Base-by-base conservation (phyloP, 2,329 filamentous ascomycete genomes). In the Microcera coccophila region DNA sequence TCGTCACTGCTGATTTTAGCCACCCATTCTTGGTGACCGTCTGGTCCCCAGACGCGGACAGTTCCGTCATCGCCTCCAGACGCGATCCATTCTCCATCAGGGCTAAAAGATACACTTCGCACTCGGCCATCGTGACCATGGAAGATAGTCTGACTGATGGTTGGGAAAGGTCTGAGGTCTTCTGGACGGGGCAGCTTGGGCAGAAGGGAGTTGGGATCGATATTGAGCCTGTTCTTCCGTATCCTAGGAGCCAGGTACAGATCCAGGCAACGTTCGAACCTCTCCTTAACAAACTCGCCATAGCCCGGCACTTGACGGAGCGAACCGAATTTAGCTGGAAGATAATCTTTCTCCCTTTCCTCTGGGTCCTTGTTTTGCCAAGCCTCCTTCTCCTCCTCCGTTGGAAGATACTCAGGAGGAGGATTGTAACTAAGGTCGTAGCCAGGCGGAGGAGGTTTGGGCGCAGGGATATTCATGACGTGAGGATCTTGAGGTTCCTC, bases 361-460 rank as follows among this genome's bases (percentile, higher is more conserved):
- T 97, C 93, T 3, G 88, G 86, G 50, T 97, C 91, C 19, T 80
- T 75, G 39, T 86, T 79, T 59, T 95, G 82, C 93, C 93, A 98
- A 12, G 78, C 78, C 53, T 87, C 82, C 63, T 78, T 87, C 70
- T 98, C 93, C 29, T 87, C 82, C 59, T 85, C 81, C 41, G 87
- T 86, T 2, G 91, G 94, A 2, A 98, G 73, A 63, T 97, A 98
- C 70, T 98, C 93, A 4, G 85, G 80, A 38, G 94, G 93, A 18
- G 93, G 93, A 66, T 97, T 95, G 65, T 98, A 97, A 61, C 89
- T 95, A 64, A 96, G 81, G 59, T 95, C 90, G 64, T 95, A 96
- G 39, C 90, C 90, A 20, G 93, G 93, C 28, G 93, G 91, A 20
- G 91, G 83, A 38, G 94, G 75, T 64, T 98, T 98, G 4, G 93